These are phyloP conservation scores for Trichoderma hamatum DNA, from an alignment of 2,329 filamentous ascomycete species.

Conservation along the genomic window DNA sequence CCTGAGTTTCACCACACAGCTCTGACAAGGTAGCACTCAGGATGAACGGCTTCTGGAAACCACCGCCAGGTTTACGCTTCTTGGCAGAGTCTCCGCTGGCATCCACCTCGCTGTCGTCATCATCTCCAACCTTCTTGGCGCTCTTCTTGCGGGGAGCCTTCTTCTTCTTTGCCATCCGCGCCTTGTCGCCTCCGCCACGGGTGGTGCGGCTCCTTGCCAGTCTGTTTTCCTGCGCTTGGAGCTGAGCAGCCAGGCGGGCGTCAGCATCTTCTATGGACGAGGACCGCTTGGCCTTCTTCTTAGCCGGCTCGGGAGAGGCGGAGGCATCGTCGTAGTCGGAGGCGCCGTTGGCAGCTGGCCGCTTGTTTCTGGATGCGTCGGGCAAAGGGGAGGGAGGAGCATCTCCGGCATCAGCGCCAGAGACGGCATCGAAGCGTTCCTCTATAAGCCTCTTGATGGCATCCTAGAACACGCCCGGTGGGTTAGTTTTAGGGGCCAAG, in stretches of 20 bases:
- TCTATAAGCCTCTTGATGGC: conserved; percentile 74
- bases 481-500: conserved; percentile 10
- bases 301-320: conserved; percentile 49
- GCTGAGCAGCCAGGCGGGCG: conserved; percentile 79
- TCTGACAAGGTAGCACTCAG: conserved; percentile 71
- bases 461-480: conserved; percentile 47
- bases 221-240: conserved; percentile 91
- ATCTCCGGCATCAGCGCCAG: conserved; percentile 50
- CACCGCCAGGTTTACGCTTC: conserved; percentile 84
- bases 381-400: conserved; percentile 43
- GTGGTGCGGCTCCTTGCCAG: conserved; percentile 69
- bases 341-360: conserved; percentile 40
- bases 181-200: conserved; percentile 69
- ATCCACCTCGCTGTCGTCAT: conserved; percentile 78
- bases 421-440: conserved; percentile 72
- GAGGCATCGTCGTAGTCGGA: conserved; percentile 50
- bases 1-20: conserved; percentile 69
- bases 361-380: conserved; percentile 41
- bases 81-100: conserved; percentile 61
- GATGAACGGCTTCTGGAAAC: conserved; percentile 86
- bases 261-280: conserved; percentile 71
- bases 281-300: conserved; percentile 71
- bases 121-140: conserved; percentile 71
- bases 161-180: conserved; percentile 65
- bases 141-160: conserved; percentile 72